These are phyloP conservation scores for Rugosomyces carneus DNA, from an alignment of 1,284 basidiomycete genomes.

Conservation along the genomic window DNA sequence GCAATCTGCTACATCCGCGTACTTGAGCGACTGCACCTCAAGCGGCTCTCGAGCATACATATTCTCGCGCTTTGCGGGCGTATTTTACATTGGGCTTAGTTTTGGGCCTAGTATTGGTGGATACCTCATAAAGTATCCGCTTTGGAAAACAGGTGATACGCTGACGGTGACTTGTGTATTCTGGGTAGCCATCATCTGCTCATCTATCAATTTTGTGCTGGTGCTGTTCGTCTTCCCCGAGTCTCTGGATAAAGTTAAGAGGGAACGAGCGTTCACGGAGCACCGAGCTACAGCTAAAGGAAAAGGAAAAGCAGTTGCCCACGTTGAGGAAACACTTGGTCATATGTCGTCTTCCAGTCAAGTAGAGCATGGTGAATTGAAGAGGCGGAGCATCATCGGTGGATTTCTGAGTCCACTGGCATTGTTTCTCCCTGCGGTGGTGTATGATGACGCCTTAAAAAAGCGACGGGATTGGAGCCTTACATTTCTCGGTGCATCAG, in stretches of 20 bases:
- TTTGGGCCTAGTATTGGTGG: constrained; percentile 71
- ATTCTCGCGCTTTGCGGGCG: constrained; percentile 74
- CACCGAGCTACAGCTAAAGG: constrained; percentile 18
- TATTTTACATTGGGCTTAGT: constrained; percentile 67
- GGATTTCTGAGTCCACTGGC: constrained; percentile 35
- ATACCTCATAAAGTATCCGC: constrained; percentile 51
- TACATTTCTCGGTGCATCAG: constrained; percentile 36
- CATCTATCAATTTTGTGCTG: constrained; percentile 36
- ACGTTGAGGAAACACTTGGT: constrained; percentile 4
- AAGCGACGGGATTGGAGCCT: constrained; percentile 42
- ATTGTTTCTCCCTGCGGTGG: constrained; percentile 38
- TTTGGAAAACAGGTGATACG: constrained; percentile 12
- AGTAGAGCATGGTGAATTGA: constrained; percentile 6
- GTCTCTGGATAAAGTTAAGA: constrained; percentile 38
- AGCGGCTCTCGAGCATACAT: constrained; percentile 76
- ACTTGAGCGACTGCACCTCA: constrained; percentile 82
- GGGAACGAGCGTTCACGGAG: constrained; percentile 27
- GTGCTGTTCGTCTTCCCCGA: constrained; percentile 47
- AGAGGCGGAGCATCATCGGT: constrained; percentile 20
- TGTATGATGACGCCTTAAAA: constrained; percentile 25
- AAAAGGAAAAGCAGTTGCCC: constrained; percentile 24
- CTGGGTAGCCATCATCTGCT: constrained; percentile 34
- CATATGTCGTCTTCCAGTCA: constrained; percentile 3
- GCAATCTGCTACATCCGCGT: constrained; percentile 75
- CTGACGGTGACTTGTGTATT: constrained; percentile 37